Base-by-base conservation (phyloP, 176 grass and related monocot genomes). In the Oryza coarctata region DNA sequence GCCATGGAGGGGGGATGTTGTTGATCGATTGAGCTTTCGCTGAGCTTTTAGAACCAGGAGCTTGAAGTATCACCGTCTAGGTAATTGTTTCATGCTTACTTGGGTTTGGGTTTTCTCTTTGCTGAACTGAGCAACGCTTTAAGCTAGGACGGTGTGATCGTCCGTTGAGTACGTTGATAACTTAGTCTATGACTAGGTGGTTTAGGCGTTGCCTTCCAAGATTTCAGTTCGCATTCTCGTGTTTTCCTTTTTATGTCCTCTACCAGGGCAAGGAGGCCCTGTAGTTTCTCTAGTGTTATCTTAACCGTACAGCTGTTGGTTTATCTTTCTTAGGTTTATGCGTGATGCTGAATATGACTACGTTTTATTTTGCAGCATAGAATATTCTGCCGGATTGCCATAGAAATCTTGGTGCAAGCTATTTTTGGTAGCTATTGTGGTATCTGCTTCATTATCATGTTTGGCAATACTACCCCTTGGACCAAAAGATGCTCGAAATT, bases 361-460 rank as follows among this genome's bases (percentile, higher is more conserved):
- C 13, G 71, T 45, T 18, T 68, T 79, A 22, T 43, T 82, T 83
- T 86, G 62, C 79, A 90, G 88, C 20, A 74, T 67, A 61, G 32
- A 86, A 33, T 76, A 71, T 70, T 85, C 40, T 17, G 57, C 65
- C 12, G 65, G 77, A 57, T 26, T 71, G 32, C 78, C 27, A 71
- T 50, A 58, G 30, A 62, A 78, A 45, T 33, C 23, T 49, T 68
- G 61, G 45, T 68, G 68, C 34, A 61, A 86, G 68, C 68, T 40
- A 50, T 25, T 36, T 73, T 62, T 38, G 23, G 23, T 78, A 73
- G 45, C 47, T 74, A 79, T 83, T 78, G 18, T 2, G 12, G 68
- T 57, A n/a, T 71, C 34, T 68, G 61, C 68, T 74, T 78, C 47
- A 67, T 69, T 36, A 22, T 41, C 12, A 9, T 69, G 47, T 82